Base-by-base conservation (phyloP, 78 protist genomes). In the Dictyostelium capitatum region DNA sequence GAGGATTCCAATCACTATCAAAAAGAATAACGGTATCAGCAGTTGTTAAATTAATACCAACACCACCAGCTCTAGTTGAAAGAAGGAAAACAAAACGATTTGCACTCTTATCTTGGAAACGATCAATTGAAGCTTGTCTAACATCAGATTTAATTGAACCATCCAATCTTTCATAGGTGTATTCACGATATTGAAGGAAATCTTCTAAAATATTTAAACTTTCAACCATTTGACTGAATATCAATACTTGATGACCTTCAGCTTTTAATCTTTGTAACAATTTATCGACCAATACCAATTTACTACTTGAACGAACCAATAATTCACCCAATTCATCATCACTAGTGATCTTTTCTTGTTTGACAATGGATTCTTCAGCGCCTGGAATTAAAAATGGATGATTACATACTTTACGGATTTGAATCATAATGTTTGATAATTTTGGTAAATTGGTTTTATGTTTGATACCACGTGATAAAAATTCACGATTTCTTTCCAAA, bases 1-100 rank as follows among this genome's bases (percentile, higher is more conserved):
- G 99, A 15, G 99, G 99, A 84, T 98, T 98, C 99, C 99, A 98
- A 80, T 98, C 99, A n/a, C 92, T 54, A 77, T 98, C 99, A 78
- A 96, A 98, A 74, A 98, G 97, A 73, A 98, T 79, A 23, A 98
- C 99, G 10, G 97, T 98, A 80, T 98, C 98, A 30, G 99, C 99
- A 4, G 98, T 80, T n/a, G 97, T 84, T 48, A 98, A 80, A 73
- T 97, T 98, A 83, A 98, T 96, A 78, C 99, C 99, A 20, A 97
- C 91, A 28, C 99, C 99, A 57, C 99, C 99, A 2, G 99, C 99
- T n/a, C 98, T 80, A 23, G 99, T 98, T 46, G 97, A 89, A 30
- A 97, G 92, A 17, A 98, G 77, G 85, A 98, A 98, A 25, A 96
- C 95, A 57, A 97, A 97, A 17, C 98, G 11, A 50, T 77, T 73